Base-by-base conservation (phyloP, 2,329 filamentous ascomycete genomes). In the Colletotrichum neosansevieriae region DNA sequence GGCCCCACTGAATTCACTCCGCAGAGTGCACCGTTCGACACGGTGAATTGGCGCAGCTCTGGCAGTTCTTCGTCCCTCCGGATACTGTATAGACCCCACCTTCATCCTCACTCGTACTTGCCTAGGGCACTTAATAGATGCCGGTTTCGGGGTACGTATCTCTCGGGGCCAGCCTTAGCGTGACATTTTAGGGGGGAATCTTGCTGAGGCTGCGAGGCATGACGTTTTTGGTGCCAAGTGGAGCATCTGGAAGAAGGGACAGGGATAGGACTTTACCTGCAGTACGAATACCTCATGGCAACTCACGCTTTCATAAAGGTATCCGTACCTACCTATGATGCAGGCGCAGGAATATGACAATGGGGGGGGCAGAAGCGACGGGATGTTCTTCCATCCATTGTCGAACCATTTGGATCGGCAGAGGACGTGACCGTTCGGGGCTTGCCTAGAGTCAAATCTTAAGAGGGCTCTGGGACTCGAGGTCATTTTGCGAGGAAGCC, bases 381-480 rank as follows among this genome's bases (percentile, higher is more conserved):
- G 45, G 21, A 49, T 24, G 19, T 29, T 15, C 10, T n/a, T 17
- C 13, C 24, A n/a, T 15, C 9, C 24, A 15, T 24, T 2, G 21
- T n/a, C 29, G 49, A 29, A 24, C 51, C 32, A 65, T 65, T 59
- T 65, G 40, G 65, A 68, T 68, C 65, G 61, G 21, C 60, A 13
- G 49, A 34, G 38, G 47, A 65, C 51, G 61, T 51, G 51, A 36
- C 15, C 59, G 24, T 63, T 67, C 58, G 64, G 50, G 54, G 45
- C 62, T 59, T 40, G 51, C 36, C 29, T 44, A 17, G 36, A 34
- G 51, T 36, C 36, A 21, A 36, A 63, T 58, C 24, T 58, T 29
- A 44, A 44, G 36, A 38, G 29, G 6, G 9, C 36, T 38, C 36
- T 38, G 4, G 36, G 36, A 38, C 36, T 13, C 36, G 36, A 38